Evolutionary conservation across 176 grass and related monocot species (phyloP).

Genomic region (Aegilops tauschii): DNA sequence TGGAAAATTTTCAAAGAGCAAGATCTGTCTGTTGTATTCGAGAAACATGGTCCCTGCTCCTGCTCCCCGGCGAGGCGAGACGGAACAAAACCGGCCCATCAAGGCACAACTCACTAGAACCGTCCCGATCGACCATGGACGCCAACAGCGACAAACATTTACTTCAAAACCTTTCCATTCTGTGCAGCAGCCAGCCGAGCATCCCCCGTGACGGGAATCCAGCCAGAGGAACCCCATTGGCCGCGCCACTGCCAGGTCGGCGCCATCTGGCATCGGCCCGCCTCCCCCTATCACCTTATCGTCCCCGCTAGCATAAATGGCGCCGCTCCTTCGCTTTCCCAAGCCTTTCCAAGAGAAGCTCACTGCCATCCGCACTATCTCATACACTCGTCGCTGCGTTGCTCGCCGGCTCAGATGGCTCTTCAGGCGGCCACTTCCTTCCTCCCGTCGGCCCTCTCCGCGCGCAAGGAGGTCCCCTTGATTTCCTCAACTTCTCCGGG

Average conservation of each 20-base stretch:
- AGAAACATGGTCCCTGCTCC: not conserved
- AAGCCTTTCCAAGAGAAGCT: not conserved
- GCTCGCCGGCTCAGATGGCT: conserved; percentile 46
- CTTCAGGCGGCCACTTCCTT: conserved; percentile 78
- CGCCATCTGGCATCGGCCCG: conserved; percentile 19
- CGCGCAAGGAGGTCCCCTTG: conserved; percentile 61
- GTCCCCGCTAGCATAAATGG: not conserved
- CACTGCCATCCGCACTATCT: not conserved
- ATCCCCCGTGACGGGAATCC: conserved; percentile 52
- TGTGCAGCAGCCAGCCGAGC: not conserved
- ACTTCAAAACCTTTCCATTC: no score
- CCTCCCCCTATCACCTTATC: conserved; percentile 76
- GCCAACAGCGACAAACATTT: conserved; percentile 22
- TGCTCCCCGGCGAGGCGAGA: not conserved
- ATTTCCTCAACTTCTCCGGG: not conserved
- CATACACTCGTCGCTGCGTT: not conserved
- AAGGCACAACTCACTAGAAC: conserved; percentile 19
- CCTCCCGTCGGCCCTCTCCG: conserved; percentile 69
- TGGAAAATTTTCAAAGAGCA: no score
- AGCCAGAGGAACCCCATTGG: conserved; percentile 53
- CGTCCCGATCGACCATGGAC: conserved; percentile 15
- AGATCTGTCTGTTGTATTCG: not conserved
- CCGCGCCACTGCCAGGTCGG: conserved; percentile 28
- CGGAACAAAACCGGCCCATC: conserved; percentile 20
- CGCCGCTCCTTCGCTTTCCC: conserved; percentile 1